Percentiles rank a stretch among this genome's conserved stretches.
Evolutionary conservation across 2,329 filamentous ascomycete species (phyloP).

Genomic region (Beauveria bassiana): DNA sequence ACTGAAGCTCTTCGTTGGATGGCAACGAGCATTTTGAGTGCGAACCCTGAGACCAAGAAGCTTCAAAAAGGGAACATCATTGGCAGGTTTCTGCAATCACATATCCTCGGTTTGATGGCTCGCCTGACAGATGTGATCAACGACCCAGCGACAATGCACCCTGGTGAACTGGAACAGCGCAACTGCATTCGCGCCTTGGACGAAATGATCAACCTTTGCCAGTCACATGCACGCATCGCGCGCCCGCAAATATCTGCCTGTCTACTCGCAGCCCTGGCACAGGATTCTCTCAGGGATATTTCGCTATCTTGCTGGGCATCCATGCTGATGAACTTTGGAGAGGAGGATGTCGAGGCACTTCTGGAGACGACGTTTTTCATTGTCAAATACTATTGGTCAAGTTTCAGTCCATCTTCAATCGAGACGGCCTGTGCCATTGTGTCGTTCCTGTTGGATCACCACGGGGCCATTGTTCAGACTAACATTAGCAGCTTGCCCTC

Average conservation of each 20-base stretch:
- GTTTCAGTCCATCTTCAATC: constrained; percentile 54
- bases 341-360: constrained; percentile 70
- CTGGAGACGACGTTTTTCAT: constrained; percentile 87
- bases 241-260: constrained; percentile 94
- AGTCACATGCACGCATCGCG: constrained; percentile 65
- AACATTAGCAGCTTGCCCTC: constrained; percentile 73
- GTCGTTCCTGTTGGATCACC: constrained; percentile 53
- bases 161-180: constrained; percentile 58
- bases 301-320: constrained; percentile 80
- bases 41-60: constrained; percentile 35
- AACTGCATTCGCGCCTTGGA: constrained; percentile 76
- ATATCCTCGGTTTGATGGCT: constrained; percentile 81
- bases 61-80: constrained; percentile 50
- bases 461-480: constrained; percentile 53
- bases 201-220: constrained; percentile 75
- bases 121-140: constrained; percentile 74
- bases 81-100: constrained; percentile 68
- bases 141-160: constrained; percentile 47
- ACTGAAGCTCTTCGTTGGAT: constrained; percentile 40
- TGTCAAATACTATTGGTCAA: constrained; percentile 71
- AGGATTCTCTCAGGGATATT: constrained; percentile 64
- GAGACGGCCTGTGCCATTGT: constrained; percentile 56
- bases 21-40: constrained; percentile 31
- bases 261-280: constrained; percentile 72
- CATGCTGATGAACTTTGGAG: constrained; percentile 66